Evolutionary conservation across 2,329 filamentous ascomycete genomes (phyloP).

Genomic region (Magnaporthales sp.): DNA sequence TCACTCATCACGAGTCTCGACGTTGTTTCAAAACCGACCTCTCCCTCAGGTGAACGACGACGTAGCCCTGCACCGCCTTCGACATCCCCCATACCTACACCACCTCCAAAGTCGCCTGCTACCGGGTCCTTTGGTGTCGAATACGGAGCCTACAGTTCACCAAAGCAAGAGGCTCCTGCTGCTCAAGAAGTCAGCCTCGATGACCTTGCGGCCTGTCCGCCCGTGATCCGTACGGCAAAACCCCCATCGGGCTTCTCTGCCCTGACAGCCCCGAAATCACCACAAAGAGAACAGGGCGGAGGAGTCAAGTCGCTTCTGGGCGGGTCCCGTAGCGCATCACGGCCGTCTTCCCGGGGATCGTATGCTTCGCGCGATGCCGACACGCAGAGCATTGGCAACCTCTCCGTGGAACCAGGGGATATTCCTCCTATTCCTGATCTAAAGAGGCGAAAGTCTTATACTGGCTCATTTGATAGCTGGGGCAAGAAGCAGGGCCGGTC

Average conservation of each 20-base stretch:
- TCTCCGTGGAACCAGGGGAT: constrained; percentile 52
- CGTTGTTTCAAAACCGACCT: constrained; percentile 59
- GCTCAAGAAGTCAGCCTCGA: constrained; percentile 42
- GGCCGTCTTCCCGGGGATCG: constrained; percentile 52
- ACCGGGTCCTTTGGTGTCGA: constrained; percentile 60
- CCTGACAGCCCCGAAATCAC: constrained; percentile 54
- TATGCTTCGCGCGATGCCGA: constrained; percentile 47
- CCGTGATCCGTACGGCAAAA: constrained; percentile 74
- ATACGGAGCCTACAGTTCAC: constrained; percentile 56
- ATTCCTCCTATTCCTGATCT: constrained; percentile 37
- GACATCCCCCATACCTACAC: constrained; percentile 17
- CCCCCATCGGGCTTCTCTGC: constrained; percentile 68
- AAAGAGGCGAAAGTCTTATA: constrained; percentile 40
- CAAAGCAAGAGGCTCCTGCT: constrained; percentile 37
- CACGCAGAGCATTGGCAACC: constrained; percentile 52
- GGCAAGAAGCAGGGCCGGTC: constrained; percentile 44
- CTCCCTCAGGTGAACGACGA: constrained; percentile 54
- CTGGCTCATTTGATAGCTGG: constrained; percentile 42
- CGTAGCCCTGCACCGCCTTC: constrained; percentile 10
- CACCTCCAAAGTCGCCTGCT: constrained; percentile 24
- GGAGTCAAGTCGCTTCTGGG: constrained; percentile 54
- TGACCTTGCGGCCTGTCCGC: constrained; percentile 54
- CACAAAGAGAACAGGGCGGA: constrained; percentile 34
- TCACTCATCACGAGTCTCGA: constrained; percentile 61
- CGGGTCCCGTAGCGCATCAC: constrained; percentile 32